Base-by-base conservation (phyloP, 768 basidiomycete species). In the Steccherinum ochraceum region DNA sequence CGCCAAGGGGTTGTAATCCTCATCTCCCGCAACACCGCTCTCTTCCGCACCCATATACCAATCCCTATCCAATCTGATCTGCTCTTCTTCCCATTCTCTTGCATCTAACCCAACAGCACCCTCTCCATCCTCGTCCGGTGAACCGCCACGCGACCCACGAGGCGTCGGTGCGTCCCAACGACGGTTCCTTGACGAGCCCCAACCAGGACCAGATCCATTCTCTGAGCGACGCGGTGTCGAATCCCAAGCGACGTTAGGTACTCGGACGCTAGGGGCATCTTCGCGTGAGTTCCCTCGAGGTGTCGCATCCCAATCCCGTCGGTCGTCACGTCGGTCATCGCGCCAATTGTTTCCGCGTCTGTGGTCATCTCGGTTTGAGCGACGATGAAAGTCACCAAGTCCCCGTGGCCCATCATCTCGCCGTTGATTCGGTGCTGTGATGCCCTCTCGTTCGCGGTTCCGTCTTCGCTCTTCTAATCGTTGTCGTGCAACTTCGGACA, bases 51-150 rank as follows among this genome's bases (percentile, higher is more conserved):
- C 86, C 48, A 82, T 85, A 64, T 98, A 99, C 96, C 96, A 99
- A 61, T 97, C 93, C 23, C 96, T 76, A 67, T 99, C 96, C 61
- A 97, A 63, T 52, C 78, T 77, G 12, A 93, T 77, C 65, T 96
- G 93, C 65, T 98, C 96, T 60, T 97, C 95, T 66, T 97, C 96
- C 96, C 95, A 99, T 61, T 96, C 95, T 46, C 88, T 75, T 41
- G 79, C 75, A 62, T 93, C 88, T 24, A 94, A 66, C 5, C 78
- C 81, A 18, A 80, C 67, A 12, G 78, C 76, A 3, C 70, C 78
- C 16, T 16, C 30, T 46, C 79, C 84, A 25, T 84, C 84, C 44
- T 74, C 81, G 43, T 89, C 86, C 4, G 84, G 82, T 55, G 86
- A 89, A 0, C 73, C 79, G 2, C 78, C 84, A 58, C 89, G 72